A percentile compares a stretch with the other conserved stretches of the same genome.
Conservation (phyloP, 1,284 basidiomycete species). For the Rugosomyces carneus region DNA sequence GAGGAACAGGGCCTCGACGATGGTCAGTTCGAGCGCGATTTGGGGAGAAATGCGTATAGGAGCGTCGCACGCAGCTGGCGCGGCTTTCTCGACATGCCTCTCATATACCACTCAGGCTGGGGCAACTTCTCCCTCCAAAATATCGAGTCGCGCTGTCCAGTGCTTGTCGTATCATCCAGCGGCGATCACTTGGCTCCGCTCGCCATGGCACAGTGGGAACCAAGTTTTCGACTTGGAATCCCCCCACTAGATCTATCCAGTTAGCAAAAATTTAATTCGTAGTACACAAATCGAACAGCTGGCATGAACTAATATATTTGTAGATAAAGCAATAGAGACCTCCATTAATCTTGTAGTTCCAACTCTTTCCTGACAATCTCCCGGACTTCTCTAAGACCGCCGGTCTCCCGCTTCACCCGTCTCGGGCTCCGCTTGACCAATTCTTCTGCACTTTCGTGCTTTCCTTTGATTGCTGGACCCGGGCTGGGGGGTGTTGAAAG, state of each 20-base stretch:
- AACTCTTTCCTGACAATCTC: constrained; percentile 74
- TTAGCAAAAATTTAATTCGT: background rate
- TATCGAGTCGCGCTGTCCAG: constrained; percentile 37
- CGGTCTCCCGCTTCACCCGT: constrained; percentile 58
- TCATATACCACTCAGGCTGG: constrained; percentile 49
- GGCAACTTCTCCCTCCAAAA: constrained; percentile 36
- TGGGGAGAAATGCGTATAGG: constrained; percentile 36
- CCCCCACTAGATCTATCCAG: background rate
- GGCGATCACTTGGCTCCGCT: constrained; percentile 33
- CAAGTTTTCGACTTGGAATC: constrained; percentile 29
- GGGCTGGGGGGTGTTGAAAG: constrained; percentile 30
- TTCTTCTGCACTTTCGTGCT: constrained; percentile 51
- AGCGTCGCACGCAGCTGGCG: constrained; percentile 48
- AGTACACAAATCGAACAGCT: constrained; percentile 8
- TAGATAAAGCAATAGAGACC: constrained; percentile 25
- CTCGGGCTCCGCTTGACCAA: constrained; percentile 62
- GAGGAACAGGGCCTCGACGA: constrained; percentile 33
- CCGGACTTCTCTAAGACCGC: constrained; percentile 68
- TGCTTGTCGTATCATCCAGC: constrained; percentile 37
- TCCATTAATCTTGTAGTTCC: constrained; percentile 54
- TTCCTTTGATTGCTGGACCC: constrained; percentile 25
- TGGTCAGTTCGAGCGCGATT: constrained; percentile 35
- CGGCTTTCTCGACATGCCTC: constrained; percentile 41
- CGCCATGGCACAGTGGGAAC: constrained; percentile 40
- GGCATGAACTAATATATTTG: constrained; percentile 15